Conservation (phyloP, 768 basidiomycete genomes). For the Tulasnella sp. region DNA sequence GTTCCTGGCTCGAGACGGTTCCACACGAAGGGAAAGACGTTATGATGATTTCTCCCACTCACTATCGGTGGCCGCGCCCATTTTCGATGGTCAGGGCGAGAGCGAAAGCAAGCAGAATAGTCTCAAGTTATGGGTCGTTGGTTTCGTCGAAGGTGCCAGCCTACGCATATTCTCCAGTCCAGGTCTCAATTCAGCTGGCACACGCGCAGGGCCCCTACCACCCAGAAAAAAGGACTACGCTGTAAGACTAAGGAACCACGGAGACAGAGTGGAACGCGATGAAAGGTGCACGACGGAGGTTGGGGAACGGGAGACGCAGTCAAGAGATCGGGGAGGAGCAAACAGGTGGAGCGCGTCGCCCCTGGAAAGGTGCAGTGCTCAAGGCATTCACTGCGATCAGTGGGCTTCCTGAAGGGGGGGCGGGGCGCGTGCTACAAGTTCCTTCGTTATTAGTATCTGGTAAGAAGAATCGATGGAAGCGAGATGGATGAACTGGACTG, state of each 20-base stretch:
- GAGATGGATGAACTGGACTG: too few species aligned
- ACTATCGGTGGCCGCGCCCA: conserved; percentile 30
- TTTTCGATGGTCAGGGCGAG: conserved; percentile 60
- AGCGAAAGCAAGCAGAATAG: conserved; percentile 60
- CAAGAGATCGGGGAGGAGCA: conserved; percentile 33
- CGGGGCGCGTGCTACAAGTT: too few species aligned
- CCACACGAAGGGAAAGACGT: neutral
- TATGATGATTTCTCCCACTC: neutral
- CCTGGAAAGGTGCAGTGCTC: conserved; percentile 35
- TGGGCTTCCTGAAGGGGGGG: neutral
- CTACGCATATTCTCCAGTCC: conserved; percentile 29
- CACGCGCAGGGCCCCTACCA: conserved; percentile 32
- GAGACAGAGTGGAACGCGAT: conserved; percentile 31
- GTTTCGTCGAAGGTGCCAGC: neutral
- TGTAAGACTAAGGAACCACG: conserved; percentile 39
- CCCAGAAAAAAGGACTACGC: conserved; percentile 51
- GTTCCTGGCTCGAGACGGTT: neutral
- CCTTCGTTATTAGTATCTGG: too few species aligned
- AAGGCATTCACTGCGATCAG: conserved; percentile 36
- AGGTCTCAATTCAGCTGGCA: neutral
- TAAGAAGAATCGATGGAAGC: too few species aligned
- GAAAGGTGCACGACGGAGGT: conserved; percentile 34
- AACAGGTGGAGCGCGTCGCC: conserved; percentile 41
- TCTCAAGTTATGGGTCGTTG: conserved; percentile 48
- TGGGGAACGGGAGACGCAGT: conserved; percentile 35